Evolutionary conservation across 768 basidiomycete species (phyloP), one percentile per base, ranked within the genome.

Genomic region (Tylopilus plumbeoviolaceoides): DNA sequence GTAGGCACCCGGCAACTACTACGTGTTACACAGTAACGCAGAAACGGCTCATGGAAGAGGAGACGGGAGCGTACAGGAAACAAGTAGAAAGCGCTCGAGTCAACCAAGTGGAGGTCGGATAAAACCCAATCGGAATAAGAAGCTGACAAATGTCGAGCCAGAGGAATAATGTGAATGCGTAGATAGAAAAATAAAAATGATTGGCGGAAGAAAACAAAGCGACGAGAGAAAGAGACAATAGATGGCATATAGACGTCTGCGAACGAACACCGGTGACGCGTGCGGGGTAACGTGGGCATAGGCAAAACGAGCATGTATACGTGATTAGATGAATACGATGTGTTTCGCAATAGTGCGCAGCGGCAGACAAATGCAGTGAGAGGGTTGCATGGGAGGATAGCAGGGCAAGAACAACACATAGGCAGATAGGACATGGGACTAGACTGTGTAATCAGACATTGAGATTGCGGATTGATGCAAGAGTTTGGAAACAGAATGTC

Each of bases 391-490:
- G 59, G 57, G 55, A 48, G 59, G 67, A 73, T 61, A 75, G 71
- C 74, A 62, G 57, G 67, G 57, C 57, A 68, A 64, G 57, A 65
- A 70, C 59, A 66, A 67, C 65, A 70, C 65, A 70, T 70, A 59
- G 62, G 63, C 53, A 62, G 57, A 60, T 59, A 59, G 56, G 65
- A 71, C 69, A 70, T 69, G 69, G 59, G 57, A 56, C 65, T 65
- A 69, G 63, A 65, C 47, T 70, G 68, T 63, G 53, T 71, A 71
- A 65, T 69, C 69, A 71, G 69, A 69, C 69, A 69, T 61, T 69
- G 68, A 68, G 63, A 71, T 69, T 70, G 68, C 53, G 55, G 58
- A 56, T 63, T 44, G 59, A 71, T 69, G 67, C 65, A 55, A 62
- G 50, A 56, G 67, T 58, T 30, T 63, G 60, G 64, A 67, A 70